Conservation (phyloP, 345 rosid genomes). For the Mallotus nudiflorus region DNA sequence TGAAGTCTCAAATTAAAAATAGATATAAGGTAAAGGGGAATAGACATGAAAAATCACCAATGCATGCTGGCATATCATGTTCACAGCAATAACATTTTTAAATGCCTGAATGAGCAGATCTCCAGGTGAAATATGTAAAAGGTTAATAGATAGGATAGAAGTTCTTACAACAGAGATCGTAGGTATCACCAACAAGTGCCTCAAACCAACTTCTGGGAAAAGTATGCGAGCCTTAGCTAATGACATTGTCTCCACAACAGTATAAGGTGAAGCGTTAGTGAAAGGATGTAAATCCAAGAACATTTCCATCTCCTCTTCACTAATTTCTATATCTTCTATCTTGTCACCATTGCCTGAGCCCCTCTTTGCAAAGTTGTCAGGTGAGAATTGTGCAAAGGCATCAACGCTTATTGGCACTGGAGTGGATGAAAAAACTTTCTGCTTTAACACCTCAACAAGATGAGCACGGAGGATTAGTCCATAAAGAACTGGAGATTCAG, state of each 20-base stretch:
- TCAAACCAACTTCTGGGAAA: conserved; percentile 80
- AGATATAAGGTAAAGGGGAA: conserved; percentile 5
- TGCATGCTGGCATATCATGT: background rate
- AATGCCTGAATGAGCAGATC: background rate
- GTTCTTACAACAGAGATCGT: conserved; percentile 62
- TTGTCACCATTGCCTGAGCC: conserved; percentile 59
- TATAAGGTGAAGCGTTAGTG: conserved; percentile 86
- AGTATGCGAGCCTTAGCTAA: conserved; percentile 82
- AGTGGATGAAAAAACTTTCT: conserved; percentile 54
- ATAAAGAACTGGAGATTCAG: conserved; percentile 49
- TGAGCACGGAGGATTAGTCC: conserved; percentile 85
- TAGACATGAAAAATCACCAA: background rate
- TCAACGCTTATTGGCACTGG: conserved; percentile 39
- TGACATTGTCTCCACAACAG: conserved; percentile 94
- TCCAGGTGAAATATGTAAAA: background rate
- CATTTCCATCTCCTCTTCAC: conserved; percentile 85
- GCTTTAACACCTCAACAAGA: conserved; percentile 70
- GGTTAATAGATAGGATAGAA: conserved; percentile 15
- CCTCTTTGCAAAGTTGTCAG: conserved; percentile 73
- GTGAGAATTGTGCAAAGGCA: conserved; percentile 46
- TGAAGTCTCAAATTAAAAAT: background rate
- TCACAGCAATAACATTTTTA: background rate
- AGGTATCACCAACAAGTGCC: conserved; percentile 86
- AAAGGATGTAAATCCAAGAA: conserved; percentile 82
- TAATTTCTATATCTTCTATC: conserved; percentile 69